phyloP scores from a whole-genome alignment of 345 rosid genomes.

The Citrus glauca region DNA sequence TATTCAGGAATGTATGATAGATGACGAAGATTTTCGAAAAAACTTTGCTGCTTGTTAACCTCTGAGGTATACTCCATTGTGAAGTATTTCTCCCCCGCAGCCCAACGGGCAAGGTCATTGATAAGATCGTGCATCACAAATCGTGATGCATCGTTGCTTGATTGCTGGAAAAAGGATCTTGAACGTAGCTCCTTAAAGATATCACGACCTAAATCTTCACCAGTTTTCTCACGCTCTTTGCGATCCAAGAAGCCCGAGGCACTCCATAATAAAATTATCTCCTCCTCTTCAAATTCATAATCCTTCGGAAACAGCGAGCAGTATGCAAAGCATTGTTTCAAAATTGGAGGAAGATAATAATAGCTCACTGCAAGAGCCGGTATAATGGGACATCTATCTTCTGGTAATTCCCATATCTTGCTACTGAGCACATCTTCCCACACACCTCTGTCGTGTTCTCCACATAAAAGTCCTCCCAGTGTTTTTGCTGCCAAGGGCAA shows the following conservation, averaged over 20 bases:
- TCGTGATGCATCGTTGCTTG: neutral
- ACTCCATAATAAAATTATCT: constrained; percentile 5
- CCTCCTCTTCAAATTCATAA: constrained; percentile 2
- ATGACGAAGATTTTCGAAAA: neutral
- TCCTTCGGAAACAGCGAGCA: constrained; percentile 4
- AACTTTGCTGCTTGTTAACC: neutral
- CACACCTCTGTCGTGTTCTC: neutral
- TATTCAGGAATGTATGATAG: neutral
- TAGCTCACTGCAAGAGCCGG: neutral
- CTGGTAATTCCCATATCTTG: neutral
- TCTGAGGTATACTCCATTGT: neutral
- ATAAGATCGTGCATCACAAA: constrained; percentile 11
- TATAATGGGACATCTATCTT: neutral
- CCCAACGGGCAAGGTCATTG: constrained; percentile 3
- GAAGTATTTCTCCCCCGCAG: neutral
- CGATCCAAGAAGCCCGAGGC: neutral
- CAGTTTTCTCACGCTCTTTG: neutral
- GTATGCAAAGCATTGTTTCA: constrained; percentile 2
- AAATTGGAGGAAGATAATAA: neutral
- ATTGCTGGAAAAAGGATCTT: constrained; percentile 1
- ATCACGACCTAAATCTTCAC: neutral
- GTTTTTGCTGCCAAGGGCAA: no score
- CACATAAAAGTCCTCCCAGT: neutral
- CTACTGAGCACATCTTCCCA: neutral
- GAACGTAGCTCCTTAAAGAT: neutral